These are phyloP conservation scores for Colletotrichum incanum DNA, from an alignment of 2,329 filamentous ascomycete genomes.

Conservation along the genomic window DNA sequence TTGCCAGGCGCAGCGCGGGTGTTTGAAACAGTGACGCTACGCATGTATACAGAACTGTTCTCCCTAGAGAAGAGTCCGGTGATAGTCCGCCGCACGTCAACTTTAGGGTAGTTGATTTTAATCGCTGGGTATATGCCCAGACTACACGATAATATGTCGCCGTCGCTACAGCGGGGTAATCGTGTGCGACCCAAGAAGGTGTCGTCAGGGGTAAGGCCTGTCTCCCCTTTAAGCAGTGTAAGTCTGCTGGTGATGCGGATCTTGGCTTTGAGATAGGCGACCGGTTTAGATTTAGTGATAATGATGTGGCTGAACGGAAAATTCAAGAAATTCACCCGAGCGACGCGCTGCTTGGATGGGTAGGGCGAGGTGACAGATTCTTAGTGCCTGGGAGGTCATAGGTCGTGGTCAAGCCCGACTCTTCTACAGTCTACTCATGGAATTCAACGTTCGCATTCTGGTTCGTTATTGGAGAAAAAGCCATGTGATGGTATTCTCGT, in stretches of 20 bases:
- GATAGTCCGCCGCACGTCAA: slow-evolving; percentile 66
- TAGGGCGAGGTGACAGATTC: slow-evolving; percentile 67
- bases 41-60: slow-evolving; percentile 65
- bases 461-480: too few species aligned
- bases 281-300: slow-evolving; percentile 73
- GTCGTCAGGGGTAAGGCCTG: slow-evolving; percentile 74
- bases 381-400: slow-evolving; percentile 74
- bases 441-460: slow-evolving; percentile 56
- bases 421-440: slow-evolving; percentile 70
- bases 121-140: slow-evolving; percentile 74
- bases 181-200: slow-evolving; percentile 72
- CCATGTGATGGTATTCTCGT: neutral
- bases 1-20: slow-evolving; percentile 57
- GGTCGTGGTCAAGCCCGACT: slow-evolving; percentile 72
- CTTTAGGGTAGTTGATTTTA: slow-evolving; percentile 69
- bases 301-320: slow-evolving; percentile 71
- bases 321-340: slow-evolving; percentile 65
- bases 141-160: slow-evolving; percentile 67
- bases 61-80: slow-evolving; percentile 70
- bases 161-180: slow-evolving; percentile 70
- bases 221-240: slow-evolving; percentile 69
- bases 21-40: slow-evolving; percentile 66
- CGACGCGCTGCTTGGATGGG: slow-evolving; percentile 73
- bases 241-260: slow-evolving; percentile 71
- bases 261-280: slow-evolving; percentile 72